Evolutionary conservation across 495 filamentous ascomycete genomes (phyloP), one percentile per base, ranked within the genome.

Genomic region (Lophiostoma macrostomum): DNA sequence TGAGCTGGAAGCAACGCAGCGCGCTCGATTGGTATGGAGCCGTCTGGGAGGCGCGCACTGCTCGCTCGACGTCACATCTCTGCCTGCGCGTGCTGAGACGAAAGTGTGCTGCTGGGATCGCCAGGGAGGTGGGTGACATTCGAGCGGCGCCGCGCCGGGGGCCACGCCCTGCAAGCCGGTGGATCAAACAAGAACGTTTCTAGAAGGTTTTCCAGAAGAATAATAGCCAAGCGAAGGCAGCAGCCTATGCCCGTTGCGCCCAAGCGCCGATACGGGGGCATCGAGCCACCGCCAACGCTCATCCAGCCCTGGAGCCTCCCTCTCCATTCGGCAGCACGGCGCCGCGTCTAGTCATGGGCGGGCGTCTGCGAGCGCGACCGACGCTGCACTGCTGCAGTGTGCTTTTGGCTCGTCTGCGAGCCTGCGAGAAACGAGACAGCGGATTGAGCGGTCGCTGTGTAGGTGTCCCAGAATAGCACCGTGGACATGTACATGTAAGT

Each of bases 121-220:
- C 13, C 36, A 25, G 18, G 25, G 14, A 29, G 10, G 32, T 25
- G 23, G 39, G 42, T 41, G 55, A 53, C 55, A 50, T 58, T n/a
- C 29, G n/a, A 32, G 51, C 31, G 40, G 40, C 51, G 16, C 32
- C 18, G 34, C 13, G 31, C 24, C 19, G 29, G 13, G 20, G 36
- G 56, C 41, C 43, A 53, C 45, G 36, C 31, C 40, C 22, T 14
- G 11, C 19, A 37, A 45, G 16, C 38, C 32, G 44, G 40, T 34
- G 20, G 41, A 62, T 62, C 58, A 57, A 57, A 62, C 58, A 43
- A 49, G 50, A 30, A 49, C 40, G 52, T 62, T 62, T 62, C 58
- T 50, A 57, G 58, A 57, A 42, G 24, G 48, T 46, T 62, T 62
- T 53, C 58, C 57, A 53, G 57, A 62, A 43, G 12, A 62, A n/a